Evolutionary conservation across 2,329 filamentous ascomycete species (phyloP).

Genomic region (Arthrobotrys megalospora): DNA sequence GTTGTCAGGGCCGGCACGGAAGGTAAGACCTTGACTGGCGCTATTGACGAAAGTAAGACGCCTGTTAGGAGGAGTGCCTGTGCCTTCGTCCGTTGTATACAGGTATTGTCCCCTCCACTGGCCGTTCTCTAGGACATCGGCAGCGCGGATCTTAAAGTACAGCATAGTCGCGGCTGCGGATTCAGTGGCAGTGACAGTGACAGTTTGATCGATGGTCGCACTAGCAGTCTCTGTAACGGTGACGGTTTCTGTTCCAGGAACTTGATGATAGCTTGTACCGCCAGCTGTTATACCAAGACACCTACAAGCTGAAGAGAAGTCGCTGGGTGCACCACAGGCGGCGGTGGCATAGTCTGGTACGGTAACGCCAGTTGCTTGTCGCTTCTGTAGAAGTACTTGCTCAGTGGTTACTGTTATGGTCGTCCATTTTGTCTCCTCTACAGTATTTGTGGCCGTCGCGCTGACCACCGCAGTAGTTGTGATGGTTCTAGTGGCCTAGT

Average conservation of each 20-base stretch:
- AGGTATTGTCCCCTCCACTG: background rate
- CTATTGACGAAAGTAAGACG: constrained; percentile 9
- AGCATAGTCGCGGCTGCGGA: constrained; percentile 19
- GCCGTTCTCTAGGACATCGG: constrained; percentile 17
- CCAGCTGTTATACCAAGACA: constrained; percentile 34
- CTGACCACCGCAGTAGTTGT: constrained; percentile 14
- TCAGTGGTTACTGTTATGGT: constrained; percentile 22
- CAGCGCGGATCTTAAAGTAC: constrained; percentile 18
- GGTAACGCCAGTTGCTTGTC: background rate
- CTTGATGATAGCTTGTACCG: constrained; percentile 35
- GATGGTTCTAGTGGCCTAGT: background rate
- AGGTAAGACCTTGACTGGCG: background rate
- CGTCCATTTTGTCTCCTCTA: background rate
- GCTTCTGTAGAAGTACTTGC: constrained; percentile 9
- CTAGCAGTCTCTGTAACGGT: constrained; percentile 5
- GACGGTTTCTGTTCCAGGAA: constrained; percentile 4
- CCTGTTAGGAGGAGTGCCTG: background rate
- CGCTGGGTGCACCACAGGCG: background rate
- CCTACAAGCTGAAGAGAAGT: constrained; percentile 36
- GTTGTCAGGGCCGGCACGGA: constrained; percentile 12
- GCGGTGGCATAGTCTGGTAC: constrained; percentile 27
- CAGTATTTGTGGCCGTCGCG: constrained; percentile 21
- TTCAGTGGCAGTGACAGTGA: constrained; percentile 13
- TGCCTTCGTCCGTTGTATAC: constrained; percentile 1
- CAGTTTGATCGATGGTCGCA: background rate